phyloP scores from a whole-genome alignment of 2,329 filamentous ascomycete genomes.

The Cercospora zeae-maydis region DNA sequence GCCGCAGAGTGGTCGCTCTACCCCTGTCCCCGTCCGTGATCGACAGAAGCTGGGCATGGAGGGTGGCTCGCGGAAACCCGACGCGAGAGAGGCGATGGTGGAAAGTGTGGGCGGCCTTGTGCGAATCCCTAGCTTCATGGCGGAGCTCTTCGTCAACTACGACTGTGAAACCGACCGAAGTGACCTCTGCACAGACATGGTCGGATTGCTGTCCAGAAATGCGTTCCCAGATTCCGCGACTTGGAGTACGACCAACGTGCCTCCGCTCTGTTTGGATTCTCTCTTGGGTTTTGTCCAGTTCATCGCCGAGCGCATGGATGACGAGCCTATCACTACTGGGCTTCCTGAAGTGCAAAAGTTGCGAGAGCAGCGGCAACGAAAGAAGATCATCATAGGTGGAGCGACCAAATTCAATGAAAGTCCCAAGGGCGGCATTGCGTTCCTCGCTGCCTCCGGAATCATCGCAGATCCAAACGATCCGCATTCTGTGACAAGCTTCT shows the following conservation, averaged over 20 bases:
- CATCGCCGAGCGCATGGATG: conserved; percentile 78
- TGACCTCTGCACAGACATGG: conserved; percentile 92
- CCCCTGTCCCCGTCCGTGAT: conserved; percentile 87
- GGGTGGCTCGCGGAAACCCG: conserved; percentile 85
- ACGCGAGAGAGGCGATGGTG: conserved; percentile 96
- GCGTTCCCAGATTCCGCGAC: conserved; percentile 95
- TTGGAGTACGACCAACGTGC: conserved; percentile 98
- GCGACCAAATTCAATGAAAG: conserved; percentile 92
- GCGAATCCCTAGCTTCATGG: conserved; percentile 90
- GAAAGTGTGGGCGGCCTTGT: conserved; percentile 90
- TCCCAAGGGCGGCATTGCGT: conserved; percentile 83
- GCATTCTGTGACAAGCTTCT: conserved; percentile 74
- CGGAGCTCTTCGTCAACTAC: conserved; percentile 95
- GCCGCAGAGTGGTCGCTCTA: conserved; percentile 72
- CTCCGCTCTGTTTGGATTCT: conserved; percentile 88
- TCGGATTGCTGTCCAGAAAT: conserved; percentile 87
- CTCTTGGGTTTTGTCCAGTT: conserved; percentile 88
- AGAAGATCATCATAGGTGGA: conserved; percentile 84
- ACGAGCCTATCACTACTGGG: conserved; percentile 60
- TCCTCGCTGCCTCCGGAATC: conserved; percentile 78
- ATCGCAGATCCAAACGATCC: conserved; percentile 73
- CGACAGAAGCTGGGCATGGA: conserved; percentile 89
- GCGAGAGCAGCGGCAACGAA: conserved; percentile 69
- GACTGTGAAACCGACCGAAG: conserved; percentile 90
- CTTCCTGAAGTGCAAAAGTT: conserved; percentile 64